Evolutionary conservation across 768 basidiomycete species (phyloP).

Genomic region (Sarcodon aspratus): DNA sequence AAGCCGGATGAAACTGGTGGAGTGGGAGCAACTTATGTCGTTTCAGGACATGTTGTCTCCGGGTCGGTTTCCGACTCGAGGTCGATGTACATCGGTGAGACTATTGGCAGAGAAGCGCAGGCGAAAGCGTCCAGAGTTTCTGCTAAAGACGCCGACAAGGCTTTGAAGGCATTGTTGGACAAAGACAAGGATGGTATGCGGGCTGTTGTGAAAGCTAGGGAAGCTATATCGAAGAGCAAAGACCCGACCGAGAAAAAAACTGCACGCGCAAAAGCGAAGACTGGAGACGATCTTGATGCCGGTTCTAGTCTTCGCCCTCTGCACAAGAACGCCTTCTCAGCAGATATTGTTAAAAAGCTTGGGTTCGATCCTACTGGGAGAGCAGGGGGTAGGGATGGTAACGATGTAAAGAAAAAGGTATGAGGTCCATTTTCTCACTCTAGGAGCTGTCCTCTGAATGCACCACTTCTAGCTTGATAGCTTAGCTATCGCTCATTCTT

Average conservation of each 20-base stretch:
- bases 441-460: background rate
- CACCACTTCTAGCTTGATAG: conserved; percentile 34
- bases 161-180: conserved; percentile 47
- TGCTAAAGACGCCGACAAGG: conserved; percentile 47
- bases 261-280: conserved; percentile 9
- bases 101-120: conserved; percentile 70
- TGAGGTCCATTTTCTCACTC: background rate
- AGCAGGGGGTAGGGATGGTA: conserved; percentile 32
- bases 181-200: conserved; percentile 61
- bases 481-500: conserved; percentile 38
- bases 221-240: conserved; percentile 8
- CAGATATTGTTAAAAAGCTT: conserved; percentile 53
- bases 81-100: conserved; percentile 51
- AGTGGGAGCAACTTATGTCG: conserved; percentile 58
- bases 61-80: conserved; percentile 21
- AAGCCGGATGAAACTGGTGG: conserved; percentile 25
- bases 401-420: conserved; percentile 51
- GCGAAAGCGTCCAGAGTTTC: conserved; percentile 58
- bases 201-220: conserved; percentile 30
- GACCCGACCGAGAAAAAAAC: conserved; percentile 7
- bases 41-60: conserved; percentile 68
- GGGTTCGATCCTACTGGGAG: conserved; percentile 73
- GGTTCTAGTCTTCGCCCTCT: conserved; percentile 7
- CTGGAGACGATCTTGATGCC: conserved; percentile 4
- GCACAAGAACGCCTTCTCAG: conserved; percentile 46